Conservation (phyloP, 2,329 filamentous ascomycete species). For the Helotiales sp. region DNA sequence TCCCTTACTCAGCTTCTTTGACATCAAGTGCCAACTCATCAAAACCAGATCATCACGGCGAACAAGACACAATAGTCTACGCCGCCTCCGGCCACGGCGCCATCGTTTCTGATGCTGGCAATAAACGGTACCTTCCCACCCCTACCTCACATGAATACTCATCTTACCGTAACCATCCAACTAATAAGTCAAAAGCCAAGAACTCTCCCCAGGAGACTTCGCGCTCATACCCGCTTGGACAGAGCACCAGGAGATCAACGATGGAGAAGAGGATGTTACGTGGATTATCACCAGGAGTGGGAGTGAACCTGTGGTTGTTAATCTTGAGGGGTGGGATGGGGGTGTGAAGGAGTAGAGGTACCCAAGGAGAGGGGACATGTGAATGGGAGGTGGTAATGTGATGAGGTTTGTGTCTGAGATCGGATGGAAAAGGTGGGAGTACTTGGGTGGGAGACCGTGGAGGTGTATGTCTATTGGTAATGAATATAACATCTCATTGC, state of each 20-base stretch:
- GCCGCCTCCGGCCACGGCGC: constrained; percentile 60
- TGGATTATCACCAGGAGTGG: constrained; percentile 68
- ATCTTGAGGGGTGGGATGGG: constrained; percentile 57
- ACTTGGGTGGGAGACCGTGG: too few relatives aligned
- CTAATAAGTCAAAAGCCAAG: constrained; percentile 42
- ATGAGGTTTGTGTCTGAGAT: too few relatives aligned
- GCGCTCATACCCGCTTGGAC: constrained; percentile 69
- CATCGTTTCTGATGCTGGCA: constrained; percentile 56
- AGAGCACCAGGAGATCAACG: constrained; percentile 70
- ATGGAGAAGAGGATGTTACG: constrained; percentile 60
- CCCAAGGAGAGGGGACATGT: too few relatives aligned
- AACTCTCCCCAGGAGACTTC: constrained; percentile 65
- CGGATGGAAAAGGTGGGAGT: too few relatives aligned
- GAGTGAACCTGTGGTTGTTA: constrained; percentile 58
- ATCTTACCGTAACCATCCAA: neutral
- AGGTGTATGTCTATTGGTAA: too few relatives aligned
- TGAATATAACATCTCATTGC: too few relatives aligned
- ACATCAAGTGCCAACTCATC: too few relatives aligned
- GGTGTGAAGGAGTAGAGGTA: neutral
- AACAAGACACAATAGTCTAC: constrained; percentile 66
- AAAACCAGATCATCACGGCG: constrained; percentile 8
- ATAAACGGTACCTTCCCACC: constrained; percentile 37
- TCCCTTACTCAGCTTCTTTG: too few relatives aligned
- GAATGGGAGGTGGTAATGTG: too few relatives aligned
- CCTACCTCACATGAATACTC: neutral